A percentile compares a stretch with the other conserved stretches of the same genome.
Conservation (phyloP, 768 basidiomycete genomes). For the Lactarius psammicola region DNA sequence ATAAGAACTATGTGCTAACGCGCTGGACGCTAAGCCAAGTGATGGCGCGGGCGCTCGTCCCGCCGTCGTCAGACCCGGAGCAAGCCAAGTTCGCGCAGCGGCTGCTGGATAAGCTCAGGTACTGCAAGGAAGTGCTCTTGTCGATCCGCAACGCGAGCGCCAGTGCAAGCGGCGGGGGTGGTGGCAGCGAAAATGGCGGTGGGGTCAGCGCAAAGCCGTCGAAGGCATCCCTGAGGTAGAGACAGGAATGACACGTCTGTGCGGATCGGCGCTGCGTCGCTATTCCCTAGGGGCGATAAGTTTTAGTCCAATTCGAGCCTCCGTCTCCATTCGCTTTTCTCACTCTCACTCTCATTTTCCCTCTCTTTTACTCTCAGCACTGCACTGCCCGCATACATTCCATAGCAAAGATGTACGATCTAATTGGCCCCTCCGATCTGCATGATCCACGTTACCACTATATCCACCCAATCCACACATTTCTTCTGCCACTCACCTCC, state of each 20-base stretch:
- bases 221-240: slow-evolving; percentile 19
- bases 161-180: slow-evolving; percentile 13
- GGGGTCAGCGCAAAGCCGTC: slow-evolving; percentile 11
- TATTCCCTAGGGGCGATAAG: not conserved
- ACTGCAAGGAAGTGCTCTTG: slow-evolving; percentile 79
- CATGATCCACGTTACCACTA: slow-evolving; percentile 20
- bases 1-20: slow-evolving; percentile 79
- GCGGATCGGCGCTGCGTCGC: too few relatives aligned
- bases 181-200: slow-evolving; percentile 10
- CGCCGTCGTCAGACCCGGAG: slow-evolving; percentile 47
- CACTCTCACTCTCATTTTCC: not conserved
- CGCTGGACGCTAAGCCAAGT: slow-evolving; percentile 71
- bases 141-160: slow-evolving; percentile 65
- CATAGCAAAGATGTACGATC: slow-evolving; percentile 23
- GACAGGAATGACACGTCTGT: not conserved
- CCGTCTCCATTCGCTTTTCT: slow-evolving; percentile 2
- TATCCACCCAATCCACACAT: slow-evolving; percentile 2
- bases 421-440: slow-evolving; percentile 19
- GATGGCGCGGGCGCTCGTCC: slow-evolving; percentile 53
- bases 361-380: not conserved
- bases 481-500: not conserved
- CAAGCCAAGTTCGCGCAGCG: slow-evolving; percentile 59
- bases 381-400: slow-evolving; percentile 11
- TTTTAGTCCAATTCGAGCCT: not conserved
- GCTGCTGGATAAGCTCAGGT: slow-evolving; percentile 77